Evolutionary conservation across 148 eudicot genomes (phyloP).

Genomic region (Arctostaphylos glauca): DNA sequence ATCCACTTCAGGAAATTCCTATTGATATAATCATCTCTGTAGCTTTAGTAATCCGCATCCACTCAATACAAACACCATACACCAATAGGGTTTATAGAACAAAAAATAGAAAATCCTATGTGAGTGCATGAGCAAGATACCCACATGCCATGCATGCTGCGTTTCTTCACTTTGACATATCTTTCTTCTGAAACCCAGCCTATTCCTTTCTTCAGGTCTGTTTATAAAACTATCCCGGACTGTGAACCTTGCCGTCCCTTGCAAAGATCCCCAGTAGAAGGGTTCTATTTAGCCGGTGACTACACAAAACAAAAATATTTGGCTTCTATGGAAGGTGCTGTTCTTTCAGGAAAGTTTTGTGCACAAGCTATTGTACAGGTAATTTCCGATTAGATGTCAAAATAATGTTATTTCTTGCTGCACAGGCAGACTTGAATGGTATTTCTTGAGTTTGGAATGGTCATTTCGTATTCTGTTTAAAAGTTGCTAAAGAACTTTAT

Average conservation of each 20-base stretch:
- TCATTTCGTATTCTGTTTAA: not conserved
- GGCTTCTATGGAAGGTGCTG: slow-evolving; percentile 99
- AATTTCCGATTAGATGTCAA: slow-evolving; percentile 2
- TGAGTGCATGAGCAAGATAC: not conserved
- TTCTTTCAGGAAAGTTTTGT: slow-evolving; percentile 93
- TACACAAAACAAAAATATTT: slow-evolving; percentile 96
- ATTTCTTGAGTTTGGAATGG: not conserved
- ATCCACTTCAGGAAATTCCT: not conserved
- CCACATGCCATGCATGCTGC: not conserved
- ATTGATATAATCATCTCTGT: not conserved
- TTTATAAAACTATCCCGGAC: slow-evolving; percentile 86
- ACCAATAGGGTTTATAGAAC: not conserved
- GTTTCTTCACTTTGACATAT: not conserved
- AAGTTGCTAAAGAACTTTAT: not conserved
- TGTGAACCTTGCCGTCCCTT: slow-evolving; percentile 94
- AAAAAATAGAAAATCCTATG: not conserved
- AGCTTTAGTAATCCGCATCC: not conserved
- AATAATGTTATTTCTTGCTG: not conserved
- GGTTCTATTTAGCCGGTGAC: slow-evolving; percentile 96
- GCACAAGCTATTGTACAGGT: slow-evolving; percentile 98
- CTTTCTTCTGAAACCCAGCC: not conserved
- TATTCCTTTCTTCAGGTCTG: slow-evolving; percentile 56
- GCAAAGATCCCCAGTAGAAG: slow-evolving; percentile 86
- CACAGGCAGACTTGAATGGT: not conserved
- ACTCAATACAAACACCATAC: not conserved